Conservation (phyloP, 495 filamentous ascomycete species). For the Podospora pseudopauciseta region DNA sequence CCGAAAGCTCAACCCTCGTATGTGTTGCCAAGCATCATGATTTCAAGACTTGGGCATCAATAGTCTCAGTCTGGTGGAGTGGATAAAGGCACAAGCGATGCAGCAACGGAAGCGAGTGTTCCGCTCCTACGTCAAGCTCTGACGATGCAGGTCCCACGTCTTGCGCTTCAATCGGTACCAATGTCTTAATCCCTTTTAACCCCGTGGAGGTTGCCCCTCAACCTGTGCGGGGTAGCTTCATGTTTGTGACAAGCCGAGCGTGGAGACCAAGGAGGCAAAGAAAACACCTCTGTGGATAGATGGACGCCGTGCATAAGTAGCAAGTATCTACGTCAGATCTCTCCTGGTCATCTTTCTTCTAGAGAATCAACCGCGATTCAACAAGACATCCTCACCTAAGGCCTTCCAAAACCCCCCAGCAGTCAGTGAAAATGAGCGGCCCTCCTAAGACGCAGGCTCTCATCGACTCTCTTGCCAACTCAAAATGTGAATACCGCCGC, state of each 20-base stretch:
- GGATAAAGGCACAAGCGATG: neutral
- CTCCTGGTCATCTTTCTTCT: neutral
- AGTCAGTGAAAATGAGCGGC: slow-evolving; percentile 3
- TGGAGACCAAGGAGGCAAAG: neutral
- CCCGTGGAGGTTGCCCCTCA: neutral
- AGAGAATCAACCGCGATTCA: neutral
- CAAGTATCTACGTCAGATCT: neutral
- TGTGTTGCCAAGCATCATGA: neutral
- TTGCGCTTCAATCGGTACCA: neutral
- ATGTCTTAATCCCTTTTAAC: neutral
- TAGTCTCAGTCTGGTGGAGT: neutral
- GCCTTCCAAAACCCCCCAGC: neutral
- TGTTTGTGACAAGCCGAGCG: neutral
- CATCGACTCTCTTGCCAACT: slow-evolving; percentile 33
- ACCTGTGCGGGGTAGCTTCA: neutral
- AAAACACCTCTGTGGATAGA: neutral
- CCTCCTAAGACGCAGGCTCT: slow-evolving; percentile 30
- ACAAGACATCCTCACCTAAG: neutral
- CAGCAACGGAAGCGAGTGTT: neutral
- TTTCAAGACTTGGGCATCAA: neutral
- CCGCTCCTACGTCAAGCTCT: neutral
- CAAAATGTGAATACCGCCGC: slow-evolving; percentile 49
- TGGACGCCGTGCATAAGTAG: neutral
- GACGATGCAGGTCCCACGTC: neutral
- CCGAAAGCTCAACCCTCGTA: neutral